Base-by-base conservation (phyloP, 75 land plant genomes). In the Sequoiadendron giganteum region DNA sequence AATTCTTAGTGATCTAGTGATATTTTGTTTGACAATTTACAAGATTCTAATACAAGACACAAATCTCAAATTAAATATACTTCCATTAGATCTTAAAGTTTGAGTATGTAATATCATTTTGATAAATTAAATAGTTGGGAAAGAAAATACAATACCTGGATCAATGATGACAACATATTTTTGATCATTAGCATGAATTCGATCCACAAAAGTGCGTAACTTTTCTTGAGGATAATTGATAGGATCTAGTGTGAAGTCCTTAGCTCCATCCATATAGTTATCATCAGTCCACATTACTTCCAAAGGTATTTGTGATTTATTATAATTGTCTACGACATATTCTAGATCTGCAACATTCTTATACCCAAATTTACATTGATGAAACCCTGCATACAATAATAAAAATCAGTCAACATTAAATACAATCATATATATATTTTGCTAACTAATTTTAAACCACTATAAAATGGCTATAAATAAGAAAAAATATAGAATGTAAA, bases 171-270 rank as follows among this genome's bases (percentile, higher is more conserved):
- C 30, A 49, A 92, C 92, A 79, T 92, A 92, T 86, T 89, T 88
- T 21, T 88, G 90, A 13, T 87, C 92, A 28, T 89, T 86, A 30
- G 88, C 90, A 78, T 92, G 93, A 21, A 90, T 68, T 28, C 75
- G 61, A 58, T 92, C 85, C 2, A 91, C 88, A 84, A 92, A 92
- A 9, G 73, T 14, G 40, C 38, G 16, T 48, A 92, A 43, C 54
- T 91, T 28, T 34, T 88, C 72, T n/a, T 80, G 87, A 13, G 92
- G 92, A 49, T 85, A 92, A 83, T 90, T 90, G 7, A 86, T 83
- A 5, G 92, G 84, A 79, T 92, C 93, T 16, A 91, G 85, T 34
- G 93, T 92, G 90, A 92, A 92, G 78, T 92, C 90, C 88, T 88
- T 86, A 88, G 83, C 91, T 4, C 39, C 61, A 68, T 92, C 87